Evolutionary conservation across 441 rosid genomes (phyloP), one percentile per base, ranked within the genome.

Genomic region (Euphorbia celastroides): DNA sequence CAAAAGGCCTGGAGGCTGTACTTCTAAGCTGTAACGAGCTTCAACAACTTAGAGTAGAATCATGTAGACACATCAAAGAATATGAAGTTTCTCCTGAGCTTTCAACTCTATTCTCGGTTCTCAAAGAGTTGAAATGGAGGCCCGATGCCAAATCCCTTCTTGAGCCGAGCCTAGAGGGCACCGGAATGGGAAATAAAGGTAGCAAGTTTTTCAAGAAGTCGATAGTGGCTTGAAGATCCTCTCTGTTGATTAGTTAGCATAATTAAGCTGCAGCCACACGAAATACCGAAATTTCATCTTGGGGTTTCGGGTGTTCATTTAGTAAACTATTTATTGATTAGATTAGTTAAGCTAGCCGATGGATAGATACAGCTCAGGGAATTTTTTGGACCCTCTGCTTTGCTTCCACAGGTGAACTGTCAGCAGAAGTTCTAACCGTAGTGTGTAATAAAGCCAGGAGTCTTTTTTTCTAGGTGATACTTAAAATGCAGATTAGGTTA

Each of bases 111-210:
- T 92, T 92, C 79, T 87, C 89, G 5, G 70, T 46, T 52, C 86
- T 92, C 44, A 83, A 87, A 79, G 94, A 87, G 77, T 80, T 89
- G 74, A 89, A 84, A 70, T 92, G 97, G 97, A 80, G 90, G 77
- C 91, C 96, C 3, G 96, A 87, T 69, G 71, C 89, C 59, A 81
- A 80, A 57, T 86, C 87, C 66, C 79, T 83, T 44, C 88, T 87
- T 4, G 75, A 82, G 5, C 64, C 91, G 41, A 77, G 79, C 78
- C 89, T 92, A n/a, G 74, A 55, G 10, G 96, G 89, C 57, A 81
- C 87, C 8, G 91, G 91, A 54, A 72, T 89, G 85, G 91, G 97
- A 70, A 82, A 72, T 72, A 87, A 79, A 79, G 97, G 97, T 30
- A 82, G 87, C 64, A 87, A 79, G 71, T 86, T 87, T 74, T 85